These are phyloP conservation scores for Metarhizium guizhouense DNA, from an alignment of 2,329 filamentous ascomycete genomes.

Conservation along the genomic window DNA sequence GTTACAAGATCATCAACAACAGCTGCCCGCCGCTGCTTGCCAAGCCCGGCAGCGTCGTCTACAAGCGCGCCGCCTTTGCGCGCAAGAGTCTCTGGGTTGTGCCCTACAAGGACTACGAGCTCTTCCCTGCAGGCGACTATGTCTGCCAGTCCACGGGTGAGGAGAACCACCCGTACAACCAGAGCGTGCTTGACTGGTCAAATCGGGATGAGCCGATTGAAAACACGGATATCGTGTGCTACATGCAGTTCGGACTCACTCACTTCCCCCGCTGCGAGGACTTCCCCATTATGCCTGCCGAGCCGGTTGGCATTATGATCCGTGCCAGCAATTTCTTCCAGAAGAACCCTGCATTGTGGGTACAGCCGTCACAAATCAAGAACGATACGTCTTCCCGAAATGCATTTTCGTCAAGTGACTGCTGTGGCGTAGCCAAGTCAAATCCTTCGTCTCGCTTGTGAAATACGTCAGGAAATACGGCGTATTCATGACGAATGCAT, in stretches of 20 bases:
- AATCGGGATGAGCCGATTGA: conserved; percentile 37
- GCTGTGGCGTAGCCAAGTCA: conserved; percentile 7
- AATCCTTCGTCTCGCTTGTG: conserved; percentile 12
- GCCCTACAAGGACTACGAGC: conserved; percentile 30
- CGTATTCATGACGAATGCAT: no score
- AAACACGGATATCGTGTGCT: conserved; percentile 43
- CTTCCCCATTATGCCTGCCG: conserved; percentile 60
- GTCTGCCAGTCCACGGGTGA: conserved; percentile 36
- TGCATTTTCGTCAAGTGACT: conserved; percentile 8
- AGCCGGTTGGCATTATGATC: conserved; percentile 39
- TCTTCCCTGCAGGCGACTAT: conserved; percentile 32
- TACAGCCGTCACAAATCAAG: conserved; percentile 30
- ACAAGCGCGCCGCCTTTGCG: conserved; percentile 30
- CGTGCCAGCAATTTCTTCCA: conserved; percentile 45
- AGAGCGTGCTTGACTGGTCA: conserved; percentile 35
- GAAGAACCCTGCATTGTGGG: conserved; percentile 41
- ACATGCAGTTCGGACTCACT: conserved; percentile 44
- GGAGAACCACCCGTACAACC: conserved; percentile 13
- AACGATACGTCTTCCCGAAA: conserved; percentile 20
- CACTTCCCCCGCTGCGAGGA: conserved; percentile 56
- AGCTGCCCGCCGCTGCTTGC: conserved; percentile 39
- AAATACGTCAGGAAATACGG: no score
- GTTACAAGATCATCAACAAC: conserved; percentile 35
- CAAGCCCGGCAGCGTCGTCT: conserved; percentile 28
- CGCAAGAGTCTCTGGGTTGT: conserved; percentile 34